Evolutionary conservation across 345 rosid species (phyloP).

Genomic region (Moricandia moricandioides): DNA sequence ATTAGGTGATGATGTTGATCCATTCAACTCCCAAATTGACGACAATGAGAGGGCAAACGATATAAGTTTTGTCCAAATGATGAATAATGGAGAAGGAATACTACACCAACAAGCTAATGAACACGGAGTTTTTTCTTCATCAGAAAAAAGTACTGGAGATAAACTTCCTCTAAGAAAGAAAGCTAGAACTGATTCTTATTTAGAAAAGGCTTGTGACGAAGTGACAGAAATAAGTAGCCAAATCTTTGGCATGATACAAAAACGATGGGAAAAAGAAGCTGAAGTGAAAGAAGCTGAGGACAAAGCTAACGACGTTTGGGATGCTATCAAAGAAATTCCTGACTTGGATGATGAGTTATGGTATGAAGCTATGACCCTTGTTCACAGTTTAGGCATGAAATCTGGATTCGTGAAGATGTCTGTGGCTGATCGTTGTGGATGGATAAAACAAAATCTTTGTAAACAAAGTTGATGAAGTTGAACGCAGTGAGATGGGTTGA

Average conservation of each 20-base stretch:
- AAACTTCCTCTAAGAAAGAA: conserved; percentile 1
- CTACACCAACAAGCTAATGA: neutral
- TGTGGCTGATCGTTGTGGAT: neutral
- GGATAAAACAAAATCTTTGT: neutral
- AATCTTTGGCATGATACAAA: neutral
- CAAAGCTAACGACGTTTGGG: neutral
- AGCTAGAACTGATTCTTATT: neutral
- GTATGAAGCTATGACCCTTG: conserved; percentile 10
- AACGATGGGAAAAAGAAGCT: neutral
- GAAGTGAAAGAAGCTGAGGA: neutral
- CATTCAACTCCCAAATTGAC: neutral
- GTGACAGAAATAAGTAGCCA: neutral
- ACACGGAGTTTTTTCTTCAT: neutral
- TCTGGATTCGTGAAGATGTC: neutral
- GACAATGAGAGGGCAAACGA: neutral
- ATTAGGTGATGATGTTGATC: neutral
- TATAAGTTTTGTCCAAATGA: neutral
- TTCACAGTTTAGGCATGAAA: conserved; percentile 18
- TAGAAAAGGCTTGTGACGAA: neutral
- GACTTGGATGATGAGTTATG: neutral
- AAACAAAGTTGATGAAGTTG: neutral
- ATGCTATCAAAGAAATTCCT: neutral
- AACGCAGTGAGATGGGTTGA: neutral
- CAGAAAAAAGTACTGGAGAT: too few species aligned
- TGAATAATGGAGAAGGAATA: neutral